Evolutionary conservation across 1,284 basidiomycete species (phyloP), one percentile per base, ranked within the genome.

Genomic region (Marasmius sp.): DNA sequence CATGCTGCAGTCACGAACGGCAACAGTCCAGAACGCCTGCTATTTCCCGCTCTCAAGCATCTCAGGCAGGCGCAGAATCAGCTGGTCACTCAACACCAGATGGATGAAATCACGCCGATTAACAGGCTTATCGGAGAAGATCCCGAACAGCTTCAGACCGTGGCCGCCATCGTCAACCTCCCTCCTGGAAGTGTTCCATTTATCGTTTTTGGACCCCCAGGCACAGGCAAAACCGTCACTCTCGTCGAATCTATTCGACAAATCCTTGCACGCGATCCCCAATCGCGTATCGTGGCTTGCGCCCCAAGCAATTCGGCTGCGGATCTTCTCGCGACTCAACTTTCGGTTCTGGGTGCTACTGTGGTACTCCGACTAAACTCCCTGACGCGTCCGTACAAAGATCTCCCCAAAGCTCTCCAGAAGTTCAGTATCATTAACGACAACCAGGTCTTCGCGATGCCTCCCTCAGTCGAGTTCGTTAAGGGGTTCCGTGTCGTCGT

Each of bases 241-340:
- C 74, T 81, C 12, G 79, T 83, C 6, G 83, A 85, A 70, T 75
- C 80, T 1, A 83, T 84, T 51, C 72, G 70, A 6, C 83, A 85
- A 67, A 67, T 83, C 18, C 68, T 81, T 4, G 63, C 63, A 12
- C 63, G 61, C 18, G 67, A 77, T 60, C 74, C 75, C 2, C 57
- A 74, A 6, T 69, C 71, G 10, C 71, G 70, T 38, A 77, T 85
- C 58, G 72, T 85, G 0, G 71, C 59, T 38, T 49, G 64, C 47
- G 64, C 64, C 34, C 64, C 64, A 6, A 62, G 61, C 5, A 65
- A 65, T 43, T 65, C 64, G 16, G 64, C 64, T 12, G 64, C 64
- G 27, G 64, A 65, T 38, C 55, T 65, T 3, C 81, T 91, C 39
- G 83, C 86, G 0, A 73, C 73, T 39, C 79, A 85, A 1, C 79